Evolutionary conservation across 2,329 filamentous ascomycete species (phyloP), one percentile per base, ranked within the genome.

Genomic region (Lecanosticta acicola): DNA sequence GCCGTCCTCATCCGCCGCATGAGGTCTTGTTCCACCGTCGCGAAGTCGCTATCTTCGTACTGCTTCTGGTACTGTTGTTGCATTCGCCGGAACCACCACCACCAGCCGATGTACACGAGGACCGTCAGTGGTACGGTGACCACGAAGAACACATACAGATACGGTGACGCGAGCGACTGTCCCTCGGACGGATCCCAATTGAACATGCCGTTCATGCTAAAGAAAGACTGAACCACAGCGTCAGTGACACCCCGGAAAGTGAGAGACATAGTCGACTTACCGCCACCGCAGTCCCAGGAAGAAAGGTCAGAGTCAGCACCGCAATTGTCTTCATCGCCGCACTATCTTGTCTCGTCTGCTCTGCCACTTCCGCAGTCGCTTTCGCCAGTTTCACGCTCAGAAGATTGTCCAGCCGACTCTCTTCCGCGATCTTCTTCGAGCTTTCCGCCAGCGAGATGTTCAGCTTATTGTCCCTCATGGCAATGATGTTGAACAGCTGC

Each of bases 241-340:
- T 54, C 34, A 38, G 3, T 3, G 20, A 7, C 16, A 3, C 20
- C n/a, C n/a, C n/a, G n/a, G n/a, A n/a, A 8, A 19, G n/a, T 24
- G 16, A 10, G 32, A 8, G 18, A 21, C 14, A 40, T 13, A 3
- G 7, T 5, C 11, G 7, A 19, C 55, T 52, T 45, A 60, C 57
- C 21, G 61, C 62, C 7, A 65, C 59, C 16, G 67, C 66, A 2
- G 67, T 63, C 1, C 66, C 59, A 2, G 70, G 70, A 33, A 73
- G 61, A 59, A 72, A 72, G 3, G 70, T 59, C 14, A 72, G 50
- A 1, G 70, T 72, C 49, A 70, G 59, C 7, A 71, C 60, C 0
- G 70, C 70, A 14, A 73, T 71, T 0, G 67, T 70, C 53, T 71
- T 71, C 70, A 73, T 72, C 10, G 67, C 69, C 13, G 65, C 61